Base-by-base conservation (phyloP, 805 yeast species). In the Yamadazyma sp. region DNA sequence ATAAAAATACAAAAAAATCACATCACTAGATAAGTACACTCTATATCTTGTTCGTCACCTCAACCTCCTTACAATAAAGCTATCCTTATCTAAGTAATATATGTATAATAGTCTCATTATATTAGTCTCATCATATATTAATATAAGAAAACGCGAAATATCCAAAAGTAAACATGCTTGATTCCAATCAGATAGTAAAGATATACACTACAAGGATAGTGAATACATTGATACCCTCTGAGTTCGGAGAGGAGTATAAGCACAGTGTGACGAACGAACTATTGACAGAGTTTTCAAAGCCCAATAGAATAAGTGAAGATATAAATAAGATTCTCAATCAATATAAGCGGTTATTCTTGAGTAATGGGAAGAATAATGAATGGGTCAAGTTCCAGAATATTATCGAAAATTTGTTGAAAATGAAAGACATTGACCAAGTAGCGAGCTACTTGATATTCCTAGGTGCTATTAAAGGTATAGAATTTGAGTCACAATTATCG, bases 371-470 rank as follows among this genome's bases (percentile, higher is more conserved):
- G 14, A 30, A 35, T 18, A 5, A 20, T 34, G 64, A 52, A 15
- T 69, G 73, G 74, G 25, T 40, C 1, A 42, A 46, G 14, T 62
- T 71, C 41, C 63, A 59, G 26, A 33, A 42, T 7, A 43, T 59
- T 1, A 40, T 69, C 13, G 59, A 65, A 2, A 37, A 47, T 12
- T 49, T 72, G 11, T 27, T 59, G 11, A 52, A 45, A 17, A 36
- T 50, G 17, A 58, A 52, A 24, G 47, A 59, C 16, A 35, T 45
- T 4, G 65, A 60, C 3, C 62, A 66, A 19, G 53, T 65, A 11
- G 51, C 58, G 14, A 56, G 50, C 17, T 69, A 69, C 40, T 47
- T 71, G 34, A 45, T 48, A 9, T 59, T 62, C 33, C 49, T 70
- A 19, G 49, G 52, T 27, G 36, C 52, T 10, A 43, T 53, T 13